Percentiles rank a stretch among this genome's conserved stretches.
These are phyloP conservation scores for Exophiala spinifera DNA, from an alignment of 2,329 filamentous ascomycete genomes.

Conservation along the genomic window DNA sequence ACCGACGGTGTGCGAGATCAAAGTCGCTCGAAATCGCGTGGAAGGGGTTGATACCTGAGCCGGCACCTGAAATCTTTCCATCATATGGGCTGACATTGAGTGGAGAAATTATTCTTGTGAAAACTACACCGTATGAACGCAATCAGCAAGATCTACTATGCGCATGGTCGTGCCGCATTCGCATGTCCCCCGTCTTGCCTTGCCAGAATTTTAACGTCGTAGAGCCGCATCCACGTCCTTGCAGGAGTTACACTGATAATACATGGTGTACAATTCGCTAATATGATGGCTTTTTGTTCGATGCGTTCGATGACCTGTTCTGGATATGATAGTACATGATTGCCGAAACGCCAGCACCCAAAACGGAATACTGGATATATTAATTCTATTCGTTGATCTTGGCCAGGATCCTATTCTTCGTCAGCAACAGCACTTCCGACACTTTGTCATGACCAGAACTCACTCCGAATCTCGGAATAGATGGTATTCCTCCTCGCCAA, in stretches of 20 bases:
- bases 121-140: conserved; percentile 22
- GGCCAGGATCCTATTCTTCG: conserved; percentile 71
- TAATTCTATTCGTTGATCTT: conserved; percentile 92
- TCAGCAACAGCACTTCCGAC: conserved; percentile 22
- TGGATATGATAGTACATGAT: neutral
- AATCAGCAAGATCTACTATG: conserved; percentile 11
- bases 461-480: conserved; percentile 98
- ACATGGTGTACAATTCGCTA: conserved; percentile 23
- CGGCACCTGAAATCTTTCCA: neutral
- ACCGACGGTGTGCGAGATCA: conserved; percentile 1
- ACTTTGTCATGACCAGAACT: conserved; percentile 42
- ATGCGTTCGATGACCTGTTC: too few relatives aligned
- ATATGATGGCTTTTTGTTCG: neutral
- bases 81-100: conserved; percentile 7
- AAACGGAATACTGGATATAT: neutral
- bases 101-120: conserved; percentile 18
- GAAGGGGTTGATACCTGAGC: conserved; percentile 8
- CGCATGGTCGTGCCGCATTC: conserved; percentile 17
- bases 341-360: neutral
- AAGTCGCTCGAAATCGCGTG: conserved; percentile 17
- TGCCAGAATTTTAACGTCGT: conserved; percentile 1
- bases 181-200: conserved; percentile 3
- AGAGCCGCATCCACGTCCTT: neutral
- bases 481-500: conserved; percentile 93
- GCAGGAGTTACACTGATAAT: conserved; percentile 7